Conservation (phyloP, 768 basidiomycete genomes). For the Russula sp. region DNA sequence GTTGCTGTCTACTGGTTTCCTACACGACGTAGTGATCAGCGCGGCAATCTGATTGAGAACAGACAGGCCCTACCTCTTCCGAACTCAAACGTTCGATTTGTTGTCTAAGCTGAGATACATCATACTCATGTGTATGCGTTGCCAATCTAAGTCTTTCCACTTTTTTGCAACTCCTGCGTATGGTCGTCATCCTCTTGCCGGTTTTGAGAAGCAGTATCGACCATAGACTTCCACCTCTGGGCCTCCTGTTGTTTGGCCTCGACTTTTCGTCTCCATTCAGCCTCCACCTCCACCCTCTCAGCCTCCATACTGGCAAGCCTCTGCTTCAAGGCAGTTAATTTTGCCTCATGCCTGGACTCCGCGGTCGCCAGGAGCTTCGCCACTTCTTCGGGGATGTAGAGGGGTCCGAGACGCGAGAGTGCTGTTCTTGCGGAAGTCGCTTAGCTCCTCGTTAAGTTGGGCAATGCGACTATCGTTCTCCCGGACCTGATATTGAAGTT, state of each 20-base stretch:
- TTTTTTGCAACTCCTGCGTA: slow-evolving; percentile 50
- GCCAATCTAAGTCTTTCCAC: slow-evolving; percentile 53
- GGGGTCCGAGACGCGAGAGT: slow-evolving; percentile 43
- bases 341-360: slow-evolving; percentile 74
- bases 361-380: slow-evolving; percentile 70
- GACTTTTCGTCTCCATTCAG: slow-evolving; percentile 84
- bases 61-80: slow-evolving; percentile 58
- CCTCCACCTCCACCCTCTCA: slow-evolving; percentile 84
- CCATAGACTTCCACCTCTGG: slow-evolving; percentile 61
- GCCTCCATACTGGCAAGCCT: slow-evolving; percentile 64
- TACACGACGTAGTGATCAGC: slow-evolving; percentile 32
- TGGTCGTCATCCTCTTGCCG: slow-evolving; percentile 58
- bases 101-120: slow-evolving; percentile 53
- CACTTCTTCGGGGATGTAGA: slow-evolving; percentile 60
- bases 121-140: slow-evolving; percentile 47
- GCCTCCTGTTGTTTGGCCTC: slow-evolving; percentile 73
- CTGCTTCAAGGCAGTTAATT: slow-evolving; percentile 65
- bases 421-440: slow-evolving; percentile 60
- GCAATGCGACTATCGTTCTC: slow-evolving; percentile 72
- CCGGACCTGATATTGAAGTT: slow-evolving; percentile 81
- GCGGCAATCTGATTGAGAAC: not conserved
- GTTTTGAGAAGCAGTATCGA: slow-evolving; percentile 57
- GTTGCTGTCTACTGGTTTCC: slow-evolving; percentile 45
- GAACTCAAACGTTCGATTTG: slow-evolving; percentile 51
- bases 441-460: slow-evolving; percentile 67